Evolutionary conservation across 176 grass and related monocot genomes (phyloP).

Genomic region (Typha latifolia): DNA sequence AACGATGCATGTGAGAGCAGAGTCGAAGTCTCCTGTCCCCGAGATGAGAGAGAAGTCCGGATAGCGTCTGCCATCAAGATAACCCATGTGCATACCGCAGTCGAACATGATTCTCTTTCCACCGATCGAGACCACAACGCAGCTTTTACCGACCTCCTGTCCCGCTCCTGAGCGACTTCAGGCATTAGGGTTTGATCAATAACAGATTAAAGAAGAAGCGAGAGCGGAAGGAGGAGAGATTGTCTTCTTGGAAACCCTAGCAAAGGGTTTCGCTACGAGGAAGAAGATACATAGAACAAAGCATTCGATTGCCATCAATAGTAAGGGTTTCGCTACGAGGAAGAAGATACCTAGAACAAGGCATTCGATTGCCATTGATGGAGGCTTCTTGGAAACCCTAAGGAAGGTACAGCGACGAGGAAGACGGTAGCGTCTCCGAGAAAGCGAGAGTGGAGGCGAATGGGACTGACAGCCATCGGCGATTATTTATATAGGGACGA

Average conservation of each 20-base stretch:
- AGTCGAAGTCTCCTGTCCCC: constrained; percentile 29
- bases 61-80: constrained; percentile 52
- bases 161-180: constrained; percentile 41
- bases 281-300: constrained; percentile 50
- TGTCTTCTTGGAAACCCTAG: background rate
- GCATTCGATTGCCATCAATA: constrained; percentile 96
- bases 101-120: constrained; percentile 91
- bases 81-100: constrained; percentile 95
- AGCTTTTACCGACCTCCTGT: constrained; percentile 96
- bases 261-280: background rate
- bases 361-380: constrained; percentile 75
- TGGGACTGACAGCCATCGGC: background rate
- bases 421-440: background rate
- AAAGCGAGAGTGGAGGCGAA: background rate
- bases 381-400: background rate
- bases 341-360: constrained; percentile 52
- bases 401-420: background rate
- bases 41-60: constrained; percentile 63
- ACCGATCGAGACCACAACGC: constrained; percentile 56
- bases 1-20: constrained; percentile 62
- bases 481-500: background rate
- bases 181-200: background rate
- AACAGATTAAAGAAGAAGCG: background rate
- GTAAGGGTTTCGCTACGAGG: background rate
- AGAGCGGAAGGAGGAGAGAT: background rate